Base-by-base conservation (phyloP, 768 basidiomycete genomes). In the Hemileccinum impolitum region DNA sequence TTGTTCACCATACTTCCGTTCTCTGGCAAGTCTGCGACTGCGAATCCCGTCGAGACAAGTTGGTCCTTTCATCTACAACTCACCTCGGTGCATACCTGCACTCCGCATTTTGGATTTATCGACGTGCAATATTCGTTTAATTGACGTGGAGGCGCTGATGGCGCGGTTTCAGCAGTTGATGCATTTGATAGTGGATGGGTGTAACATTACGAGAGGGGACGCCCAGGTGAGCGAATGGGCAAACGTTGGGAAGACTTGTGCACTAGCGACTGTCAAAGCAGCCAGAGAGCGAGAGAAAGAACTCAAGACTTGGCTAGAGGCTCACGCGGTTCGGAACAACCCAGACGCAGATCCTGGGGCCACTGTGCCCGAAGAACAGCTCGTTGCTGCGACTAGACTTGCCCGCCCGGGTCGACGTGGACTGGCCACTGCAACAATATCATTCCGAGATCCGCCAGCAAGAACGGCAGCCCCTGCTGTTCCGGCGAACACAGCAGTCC, bases 101-200 rank as follows among this genome's bases (percentile, higher is more conserved):
- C 64, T 92, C 25, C 69, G 72, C 32, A 76, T 82, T 30, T 76
- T 95, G 26, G 93, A 97, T 62, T 64, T 95, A 12, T 87, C 88
- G 0, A 88, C 88, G 1, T 85, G 81, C 54, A 70, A 70, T 39
- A 63, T 94, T 19, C 66, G 72, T 31, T 75, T 77, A 45, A 48
- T 62, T 0, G 81, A 87, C 39, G 59, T 88, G 34, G 80, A 82
- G 47, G 69, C 66, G 15, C 59, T 90, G 9, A 62, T 87, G 1
- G 67, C 70, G 4, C 74, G 71, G 7, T 79, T 87, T 54, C 60
- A 69, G 0, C 59, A 58, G 1, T 65, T 95, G 12, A 69, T 74
- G 50, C 81, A 89, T 58, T 69, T 96, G 36, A 71, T 94, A 18
- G 61, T 92, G 17, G 92, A 95, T 57, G 75, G 72, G 6, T 89